phyloP scores from a whole-genome alignment of 331 rosid genomes.

The Prunus yedoensis region DNA sequence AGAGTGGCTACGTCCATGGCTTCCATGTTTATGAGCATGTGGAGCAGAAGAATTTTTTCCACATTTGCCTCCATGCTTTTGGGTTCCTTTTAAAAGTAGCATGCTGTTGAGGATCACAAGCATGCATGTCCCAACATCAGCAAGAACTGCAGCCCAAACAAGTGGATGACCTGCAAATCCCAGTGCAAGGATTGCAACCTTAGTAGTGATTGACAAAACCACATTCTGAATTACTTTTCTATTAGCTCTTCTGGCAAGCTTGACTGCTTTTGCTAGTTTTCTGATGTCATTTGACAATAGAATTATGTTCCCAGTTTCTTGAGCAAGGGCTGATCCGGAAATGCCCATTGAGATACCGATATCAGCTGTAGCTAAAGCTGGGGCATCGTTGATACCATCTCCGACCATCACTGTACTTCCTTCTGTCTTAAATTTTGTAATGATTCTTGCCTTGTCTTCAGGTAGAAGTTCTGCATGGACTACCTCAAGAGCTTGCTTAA shows the following conservation, averaged over 20 bases:
- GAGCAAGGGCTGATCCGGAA: conserved; percentile 90
- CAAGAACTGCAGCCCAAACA: conserved; percentile 97
- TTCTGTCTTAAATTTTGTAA: conserved; percentile 55
- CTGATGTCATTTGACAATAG: conserved; percentile 81
- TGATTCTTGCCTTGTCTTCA: conserved; percentile 63
- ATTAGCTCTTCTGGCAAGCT: conserved; percentile 55
- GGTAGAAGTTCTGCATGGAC: conserved; percentile 86
- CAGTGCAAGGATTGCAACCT: conserved; percentile 60
- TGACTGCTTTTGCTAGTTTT: conserved; percentile 77
- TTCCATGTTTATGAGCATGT: conserved; percentile 40
- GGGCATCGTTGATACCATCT: conserved; percentile 91
- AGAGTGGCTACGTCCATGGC: conserved; percentile 25
- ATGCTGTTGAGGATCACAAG: conserved; percentile 85
- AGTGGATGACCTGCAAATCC: conserved; percentile 84
- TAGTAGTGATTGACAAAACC: conserved; percentile 55
- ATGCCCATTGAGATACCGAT: conserved; percentile 95
- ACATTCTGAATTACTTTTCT: conserved; percentile 71
- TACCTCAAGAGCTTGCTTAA: conserved; percentile 54
- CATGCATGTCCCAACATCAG: conserved; percentile 90
- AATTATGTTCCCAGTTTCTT: conserved; percentile 75
- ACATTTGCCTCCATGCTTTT: conserved; percentile 33
- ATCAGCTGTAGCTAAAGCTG: conserved; percentile 88
- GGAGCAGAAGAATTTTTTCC: conserved; percentile 28
- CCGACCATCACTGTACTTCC: conserved; percentile 88
- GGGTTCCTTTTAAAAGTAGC: conserved; percentile 53